Base-by-base conservation (phyloP, 371 early-diverging fungal genomes). In the Mortierella sp. region DNA sequence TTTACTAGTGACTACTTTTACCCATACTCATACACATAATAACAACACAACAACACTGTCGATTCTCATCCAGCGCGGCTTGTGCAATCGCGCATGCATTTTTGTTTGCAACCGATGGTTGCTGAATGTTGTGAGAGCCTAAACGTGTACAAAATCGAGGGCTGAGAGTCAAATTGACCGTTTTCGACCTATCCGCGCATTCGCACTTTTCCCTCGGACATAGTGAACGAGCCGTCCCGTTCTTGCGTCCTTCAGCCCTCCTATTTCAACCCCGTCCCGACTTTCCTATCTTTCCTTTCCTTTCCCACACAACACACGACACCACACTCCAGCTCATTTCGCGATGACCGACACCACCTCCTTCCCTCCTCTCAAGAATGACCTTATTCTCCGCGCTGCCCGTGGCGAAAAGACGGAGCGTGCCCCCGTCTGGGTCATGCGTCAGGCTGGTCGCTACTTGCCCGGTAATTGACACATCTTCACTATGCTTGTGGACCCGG, bases 361-460 rank as follows among this genome's bases (percentile, higher is more conserved):
- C 46, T 98, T 98, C 77, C 98, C 99, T 50, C 89, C 91, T 61
- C 94, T 98, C 54, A 92, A 95, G 85, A 98, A 99, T 88, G 97
- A 98, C 87, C 93, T 97, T 72, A 92, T 98, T 73, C 90, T 99
- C 74, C 92, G 98, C 55, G 96, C 94, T 0, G 96, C 97, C 31
- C 92, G 95, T 55, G 99, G 94, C 88, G 96, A 98, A 83, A 87
- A 89, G 80, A 94, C 96, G 6, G 98, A 98, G 87, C 94, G 97
- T 46, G 93, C 93, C 0, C 99, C 99, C 11, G 96, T 98, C 21
- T 99, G 99, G 99, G 95, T 98, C 87, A 98, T 98, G 98, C 94
- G 99, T 77, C 99, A 99, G 90, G 99, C 99, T 10, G 99, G 99
- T 37, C 93, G 99, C 43, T 99, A 98, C 85, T 90, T 99, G 83